phyloP scores from a whole-genome alignment of 495 filamentous ascomycete genomes.

The Aspergillus nanangensis region DNA sequence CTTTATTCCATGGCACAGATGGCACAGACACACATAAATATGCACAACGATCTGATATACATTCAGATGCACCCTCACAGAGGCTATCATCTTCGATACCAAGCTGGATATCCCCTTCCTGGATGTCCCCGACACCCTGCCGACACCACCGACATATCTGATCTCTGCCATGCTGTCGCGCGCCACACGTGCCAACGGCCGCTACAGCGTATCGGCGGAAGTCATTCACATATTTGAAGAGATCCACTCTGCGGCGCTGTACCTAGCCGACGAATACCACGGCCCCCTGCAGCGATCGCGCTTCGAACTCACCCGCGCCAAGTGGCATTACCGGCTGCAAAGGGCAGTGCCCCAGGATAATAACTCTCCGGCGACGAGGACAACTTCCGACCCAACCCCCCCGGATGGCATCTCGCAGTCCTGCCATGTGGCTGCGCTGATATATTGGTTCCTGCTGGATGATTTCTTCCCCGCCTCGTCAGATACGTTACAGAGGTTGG shows the following conservation, averaged over 20 bases:
- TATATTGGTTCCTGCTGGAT: constrained; percentile 4
- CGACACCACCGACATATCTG: neutral
- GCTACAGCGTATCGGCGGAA: constrained; percentile 2
- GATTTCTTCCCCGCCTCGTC: neutral
- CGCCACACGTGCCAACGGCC: neutral
- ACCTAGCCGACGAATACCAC: neutral
- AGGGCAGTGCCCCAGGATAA: neutral
- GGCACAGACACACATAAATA: neutral
- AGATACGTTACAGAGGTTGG: neutral
- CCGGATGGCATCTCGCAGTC: neutral
- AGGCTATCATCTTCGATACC: constrained; percentile 4
- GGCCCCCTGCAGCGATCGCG: no score
- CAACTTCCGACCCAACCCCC: neutral
- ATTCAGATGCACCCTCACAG: constrained; percentile 2
- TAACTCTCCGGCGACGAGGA: neutral
- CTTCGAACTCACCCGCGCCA: no score
- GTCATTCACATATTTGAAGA: constrained; percentile 4
- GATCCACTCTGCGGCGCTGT: neutral
- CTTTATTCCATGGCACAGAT: neutral
- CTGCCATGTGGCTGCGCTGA: neutral
- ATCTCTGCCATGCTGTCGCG: neutral
- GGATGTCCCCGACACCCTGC: neutral
- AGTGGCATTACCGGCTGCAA: neutral
- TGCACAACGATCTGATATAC: neutral
- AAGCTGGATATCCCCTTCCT: constrained; percentile 4